Percentiles rank a stretch among this genome's conserved stretches.
Evolutionary conservation across 2,329 filamentous ascomycete species (phyloP).

Genomic region (Pseudogymnoascus sp.): DNA sequence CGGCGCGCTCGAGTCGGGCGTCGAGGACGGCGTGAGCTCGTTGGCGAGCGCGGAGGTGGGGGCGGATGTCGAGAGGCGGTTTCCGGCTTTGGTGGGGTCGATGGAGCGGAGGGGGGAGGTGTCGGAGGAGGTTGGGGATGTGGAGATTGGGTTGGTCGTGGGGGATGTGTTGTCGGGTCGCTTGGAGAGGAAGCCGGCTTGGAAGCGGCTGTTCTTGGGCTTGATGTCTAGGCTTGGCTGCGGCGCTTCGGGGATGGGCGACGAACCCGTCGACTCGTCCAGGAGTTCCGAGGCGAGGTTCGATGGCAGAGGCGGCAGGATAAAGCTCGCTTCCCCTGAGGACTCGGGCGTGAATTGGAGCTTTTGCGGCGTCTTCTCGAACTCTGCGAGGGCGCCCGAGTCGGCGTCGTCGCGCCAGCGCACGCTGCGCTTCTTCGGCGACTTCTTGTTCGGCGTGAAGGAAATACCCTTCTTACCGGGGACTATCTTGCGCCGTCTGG

Average conservation of each 20-base stretch:
- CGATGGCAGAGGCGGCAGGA: slow-evolving; percentile 44
- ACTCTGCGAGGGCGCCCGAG: slow-evolving; percentile 78
- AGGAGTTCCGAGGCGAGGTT: slow-evolving; percentile 34
- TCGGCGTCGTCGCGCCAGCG: slow-evolving; percentile 90
- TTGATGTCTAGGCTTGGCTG: slow-evolving; percentile 52
- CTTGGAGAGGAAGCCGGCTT: slow-evolving; percentile 76
- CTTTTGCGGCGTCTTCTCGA: slow-evolving; percentile 80
- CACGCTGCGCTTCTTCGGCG: slow-evolving; percentile 64
- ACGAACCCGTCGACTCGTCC: slow-evolving; percentile 35
- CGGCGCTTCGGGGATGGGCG: slow-evolving; percentile 48
- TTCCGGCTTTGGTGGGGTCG: slow-evolving; percentile 39
- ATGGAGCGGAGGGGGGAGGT: slow-evolving; percentile 48
- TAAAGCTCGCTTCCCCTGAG: slow-evolving; percentile 37
- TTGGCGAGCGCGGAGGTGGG: slow-evolving; percentile 26
- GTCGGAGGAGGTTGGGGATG: slow-evolving; percentile 45
- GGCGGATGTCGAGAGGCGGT: slow-evolving; percentile 34
- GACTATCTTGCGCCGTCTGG: slow-evolving; percentile 62
- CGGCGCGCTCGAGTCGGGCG: not conserved
- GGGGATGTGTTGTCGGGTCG: slow-evolving; percentile 49
- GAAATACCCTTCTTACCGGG: slow-evolving; percentile 62
- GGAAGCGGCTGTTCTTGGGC: slow-evolving; percentile 68
- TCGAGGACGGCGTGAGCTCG: slow-evolving; percentile 15
- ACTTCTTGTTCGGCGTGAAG: slow-evolving; percentile 76
- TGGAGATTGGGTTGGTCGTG: slow-evolving; percentile 47
- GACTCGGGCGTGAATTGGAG: slow-evolving; percentile 47